These are phyloP conservation scores for Backusella parvicylindrica DNA, from an alignment of 192 early-diverging fungal genomes.

Conservation along the genomic window DNA sequence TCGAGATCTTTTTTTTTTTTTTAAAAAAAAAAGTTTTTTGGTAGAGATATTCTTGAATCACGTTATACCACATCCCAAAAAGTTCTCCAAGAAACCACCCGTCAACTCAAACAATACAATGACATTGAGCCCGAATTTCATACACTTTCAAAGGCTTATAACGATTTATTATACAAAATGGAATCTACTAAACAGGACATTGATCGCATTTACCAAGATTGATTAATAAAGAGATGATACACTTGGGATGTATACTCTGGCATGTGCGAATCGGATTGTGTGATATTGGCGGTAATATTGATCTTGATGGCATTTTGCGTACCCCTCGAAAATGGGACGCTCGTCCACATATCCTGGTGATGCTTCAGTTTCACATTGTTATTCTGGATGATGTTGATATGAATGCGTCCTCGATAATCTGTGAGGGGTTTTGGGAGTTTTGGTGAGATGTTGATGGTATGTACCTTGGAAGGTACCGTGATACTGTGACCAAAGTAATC, in stretches of 20 bases:
- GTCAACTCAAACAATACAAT: background rate
- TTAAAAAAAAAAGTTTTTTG: no score
- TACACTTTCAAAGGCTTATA: background rate
- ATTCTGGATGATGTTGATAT: slow-evolving; percentile 7
- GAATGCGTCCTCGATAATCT: slow-evolving; percentile 2
- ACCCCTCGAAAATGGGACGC: slow-evolving; percentile 3
- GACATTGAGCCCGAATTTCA: background rate
- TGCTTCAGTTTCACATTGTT: slow-evolving; percentile 9
- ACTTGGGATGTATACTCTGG: slow-evolving; percentile 10
- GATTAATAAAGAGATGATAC: slow-evolving; percentile 24
- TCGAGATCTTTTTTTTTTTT: no score
- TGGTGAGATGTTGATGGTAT: slow-evolving; percentile 10
- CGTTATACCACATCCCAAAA: background rate
- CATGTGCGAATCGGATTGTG: background rate
- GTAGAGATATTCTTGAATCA: background rate
- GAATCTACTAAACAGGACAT: background rate
- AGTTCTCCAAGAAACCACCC: background rate
- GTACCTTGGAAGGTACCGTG: slow-evolving; percentile 5
- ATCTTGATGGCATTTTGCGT: slow-evolving; percentile 14
- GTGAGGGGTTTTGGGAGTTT: slow-evolving; percentile 1
- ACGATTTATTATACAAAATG: background rate
- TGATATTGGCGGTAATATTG: slow-evolving; percentile 14
- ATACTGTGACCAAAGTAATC: slow-evolving; percentile 23
- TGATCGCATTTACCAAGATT: slow-evolving; percentile 42
- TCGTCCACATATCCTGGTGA: background rate